A percentile compares a stretch with the other conserved stretches of the same genome.
These are phyloP conservation scores for Leucosporidium yakuticum DNA, from an alignment of 768 basidiomycete species.

Conservation along the genomic window DNA sequence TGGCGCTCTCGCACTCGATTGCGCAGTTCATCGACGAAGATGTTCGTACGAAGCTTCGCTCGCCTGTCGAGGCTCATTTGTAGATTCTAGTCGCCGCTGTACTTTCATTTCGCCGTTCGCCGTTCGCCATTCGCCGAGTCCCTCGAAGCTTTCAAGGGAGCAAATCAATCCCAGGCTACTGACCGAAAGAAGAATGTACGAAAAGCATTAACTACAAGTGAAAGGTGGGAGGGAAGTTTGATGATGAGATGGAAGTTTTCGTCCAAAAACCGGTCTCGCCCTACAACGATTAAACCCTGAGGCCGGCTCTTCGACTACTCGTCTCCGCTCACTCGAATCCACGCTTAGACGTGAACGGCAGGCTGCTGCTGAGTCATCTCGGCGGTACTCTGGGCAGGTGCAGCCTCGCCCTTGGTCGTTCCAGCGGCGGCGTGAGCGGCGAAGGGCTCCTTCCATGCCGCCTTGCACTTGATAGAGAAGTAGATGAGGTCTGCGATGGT, in stretches of 20 bases:
- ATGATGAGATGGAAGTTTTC: no score
- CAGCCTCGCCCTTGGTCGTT: not conserved
- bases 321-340: not conserved
- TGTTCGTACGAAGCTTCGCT: not conserved
- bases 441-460: conserved; percentile 1
- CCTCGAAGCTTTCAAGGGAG: not conserved
- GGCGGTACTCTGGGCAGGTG: not conserved
- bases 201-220: not conserved
- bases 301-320: no score
- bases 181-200: not conserved
- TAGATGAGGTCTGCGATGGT: not conserved
- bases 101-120: not conserved
- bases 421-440: not conserved
- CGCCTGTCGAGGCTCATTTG: conserved; percentile 14
- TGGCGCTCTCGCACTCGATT: conserved; percentile 28
- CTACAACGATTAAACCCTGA: no score
- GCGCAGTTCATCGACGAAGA: conserved; percentile 30
- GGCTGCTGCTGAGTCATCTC: not conserved
- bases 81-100: not conserved
- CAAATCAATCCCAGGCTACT: not conserved
- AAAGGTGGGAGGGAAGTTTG: no score
- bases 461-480: not conserved
- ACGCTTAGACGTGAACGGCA: not conserved
- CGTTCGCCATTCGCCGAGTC: not conserved
- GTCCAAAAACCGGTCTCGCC: no score